phyloP scores from a whole-genome alignment of 1,139 yeast genomes.

The Geotrichum reessii region DNA sequence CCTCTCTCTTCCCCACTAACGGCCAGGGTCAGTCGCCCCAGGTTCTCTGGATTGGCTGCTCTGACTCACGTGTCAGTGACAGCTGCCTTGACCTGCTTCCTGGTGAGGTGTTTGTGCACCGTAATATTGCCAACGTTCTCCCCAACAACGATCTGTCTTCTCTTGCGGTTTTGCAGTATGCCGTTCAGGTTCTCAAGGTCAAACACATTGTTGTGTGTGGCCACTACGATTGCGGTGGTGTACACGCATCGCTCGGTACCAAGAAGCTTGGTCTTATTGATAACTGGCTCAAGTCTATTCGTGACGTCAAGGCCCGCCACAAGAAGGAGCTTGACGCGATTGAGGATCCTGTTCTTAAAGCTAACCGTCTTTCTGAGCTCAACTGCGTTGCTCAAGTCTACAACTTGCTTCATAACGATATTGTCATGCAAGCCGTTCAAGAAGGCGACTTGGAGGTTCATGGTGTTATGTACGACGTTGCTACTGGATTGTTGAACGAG shows the following conservation, averaged over 20 bases:
- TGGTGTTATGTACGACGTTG: constrained; percentile 85
- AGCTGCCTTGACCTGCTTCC: constrained; percentile 68
- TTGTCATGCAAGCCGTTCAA: constrained; percentile 65
- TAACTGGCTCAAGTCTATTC: constrained; percentile 67
- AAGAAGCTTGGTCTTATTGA: constrained; percentile 67
- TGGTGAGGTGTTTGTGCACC: constrained; percentile 90
- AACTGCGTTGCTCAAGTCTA: constrained; percentile 61
- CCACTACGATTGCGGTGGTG: constrained; percentile 96
- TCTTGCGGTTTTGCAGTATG: constrained; percentile 82
- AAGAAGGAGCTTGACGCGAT: constrained; percentile 37
- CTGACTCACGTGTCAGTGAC: constrained; percentile 89
- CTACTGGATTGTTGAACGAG: constrained; percentile 57
- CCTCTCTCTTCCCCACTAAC: constrained; percentile 5
- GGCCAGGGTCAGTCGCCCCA: constrained; percentile 88
- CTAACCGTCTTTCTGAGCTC: constrained; percentile 66
- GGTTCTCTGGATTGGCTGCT: constrained; percentile 93
- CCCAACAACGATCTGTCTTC: constrained; percentile 66
- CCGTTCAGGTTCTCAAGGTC: constrained; percentile 81
- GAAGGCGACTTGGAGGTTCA: constrained; percentile 72
- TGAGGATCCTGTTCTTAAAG: constrained; percentile 44
- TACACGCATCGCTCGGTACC: constrained; percentile 74
- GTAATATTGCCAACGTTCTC: constrained; percentile 85
- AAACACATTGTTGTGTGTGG: constrained; percentile 85
- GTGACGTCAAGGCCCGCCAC: constrained; percentile 62
- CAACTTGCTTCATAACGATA: constrained; percentile 59